Conservation (phyloP, 148 eudicot species). For the Fagopyrum homotropicum region DNA sequence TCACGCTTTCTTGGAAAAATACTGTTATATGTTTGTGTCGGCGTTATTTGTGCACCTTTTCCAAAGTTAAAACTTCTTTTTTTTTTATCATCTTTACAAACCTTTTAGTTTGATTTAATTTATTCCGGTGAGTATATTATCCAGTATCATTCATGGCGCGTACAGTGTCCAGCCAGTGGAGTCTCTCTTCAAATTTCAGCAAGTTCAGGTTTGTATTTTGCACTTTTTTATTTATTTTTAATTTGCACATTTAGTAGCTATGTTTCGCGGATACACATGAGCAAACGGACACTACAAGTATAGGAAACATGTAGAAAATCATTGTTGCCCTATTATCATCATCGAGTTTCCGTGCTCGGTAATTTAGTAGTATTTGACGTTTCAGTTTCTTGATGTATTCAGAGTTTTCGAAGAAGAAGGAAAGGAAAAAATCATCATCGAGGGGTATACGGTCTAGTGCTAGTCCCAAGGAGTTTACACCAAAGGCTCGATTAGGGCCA, state of each 20-base stretch:
- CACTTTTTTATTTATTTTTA: too few relatives aligned
- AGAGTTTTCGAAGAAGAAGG: background rate
- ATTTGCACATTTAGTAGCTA: too few relatives aligned
- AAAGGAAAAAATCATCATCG: background rate
- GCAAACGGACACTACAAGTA: too few relatives aligned
- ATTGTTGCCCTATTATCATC: background rate
- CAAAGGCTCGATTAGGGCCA: background rate
- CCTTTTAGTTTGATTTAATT: background rate
- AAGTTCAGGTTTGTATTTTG: background rate
- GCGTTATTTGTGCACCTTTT: background rate
- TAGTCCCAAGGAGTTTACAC: background rate
- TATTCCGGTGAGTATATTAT: background rate
- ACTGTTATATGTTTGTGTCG: background rate
- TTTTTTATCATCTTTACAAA: background rate
- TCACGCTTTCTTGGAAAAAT: background rate
- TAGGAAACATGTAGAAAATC: too few relatives aligned
- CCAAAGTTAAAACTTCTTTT: background rate
- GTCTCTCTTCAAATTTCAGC: background rate
- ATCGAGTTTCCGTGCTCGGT: background rate
- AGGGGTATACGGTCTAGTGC: background rate
- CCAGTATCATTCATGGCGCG: background rate
- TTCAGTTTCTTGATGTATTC: background rate
- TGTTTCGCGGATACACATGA: too few relatives aligned
- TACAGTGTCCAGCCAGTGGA: background rate
- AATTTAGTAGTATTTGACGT: background rate